Evolutionary conservation across 352 stramenopile genomes (phyloP).

Genomic region (Pilasporangium apinafurcum): DNA sequence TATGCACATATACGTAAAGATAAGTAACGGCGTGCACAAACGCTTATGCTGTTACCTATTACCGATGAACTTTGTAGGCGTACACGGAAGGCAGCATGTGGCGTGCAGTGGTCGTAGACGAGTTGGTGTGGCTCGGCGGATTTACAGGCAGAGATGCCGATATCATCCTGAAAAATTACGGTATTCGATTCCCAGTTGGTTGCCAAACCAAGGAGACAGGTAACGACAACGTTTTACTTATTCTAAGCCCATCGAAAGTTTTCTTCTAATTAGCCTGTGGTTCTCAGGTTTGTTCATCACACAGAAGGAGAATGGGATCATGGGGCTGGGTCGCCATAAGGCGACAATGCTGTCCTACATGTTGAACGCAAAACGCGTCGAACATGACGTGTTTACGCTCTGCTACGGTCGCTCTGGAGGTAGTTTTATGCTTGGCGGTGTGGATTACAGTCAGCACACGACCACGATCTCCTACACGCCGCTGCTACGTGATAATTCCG

Average conservation of each 20-base stretch:
- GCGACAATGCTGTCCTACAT: constrained; percentile 72
- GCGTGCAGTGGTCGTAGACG: constrained; percentile 71
- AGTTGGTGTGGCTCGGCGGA: constrained; percentile 77
- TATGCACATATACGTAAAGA: constrained; percentile 1
- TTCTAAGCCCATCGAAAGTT: too few species aligned
- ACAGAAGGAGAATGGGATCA: constrained; percentile 88
- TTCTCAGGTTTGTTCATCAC: constrained; percentile 81
- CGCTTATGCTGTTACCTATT: background rate
- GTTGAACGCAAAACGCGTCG: constrained; percentile 37
- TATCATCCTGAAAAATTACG: constrained; percentile 47
- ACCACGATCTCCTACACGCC: constrained; percentile 62
- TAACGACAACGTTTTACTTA: too few species aligned
- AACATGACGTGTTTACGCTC: constrained; percentile 72
- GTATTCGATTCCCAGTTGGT: constrained; percentile 68
- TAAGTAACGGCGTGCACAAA: background rate
- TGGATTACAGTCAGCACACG: constrained; percentile 69
- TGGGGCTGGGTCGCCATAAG: constrained; percentile 69
- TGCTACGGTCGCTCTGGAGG: constrained; percentile 71
- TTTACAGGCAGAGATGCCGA: constrained; percentile 37
- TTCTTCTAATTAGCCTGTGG: too few species aligned
- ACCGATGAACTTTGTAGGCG: constrained; percentile 18
- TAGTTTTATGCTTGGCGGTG: constrained; percentile 69
- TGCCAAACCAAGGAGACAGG: constrained; percentile 82
- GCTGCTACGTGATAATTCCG: constrained; percentile 32
- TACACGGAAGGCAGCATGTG: constrained; percentile 89